These are phyloP conservation scores for Mortierella alpina DNA, from an alignment of 192 early-diverging fungal species.

Conservation along the genomic window DNA sequence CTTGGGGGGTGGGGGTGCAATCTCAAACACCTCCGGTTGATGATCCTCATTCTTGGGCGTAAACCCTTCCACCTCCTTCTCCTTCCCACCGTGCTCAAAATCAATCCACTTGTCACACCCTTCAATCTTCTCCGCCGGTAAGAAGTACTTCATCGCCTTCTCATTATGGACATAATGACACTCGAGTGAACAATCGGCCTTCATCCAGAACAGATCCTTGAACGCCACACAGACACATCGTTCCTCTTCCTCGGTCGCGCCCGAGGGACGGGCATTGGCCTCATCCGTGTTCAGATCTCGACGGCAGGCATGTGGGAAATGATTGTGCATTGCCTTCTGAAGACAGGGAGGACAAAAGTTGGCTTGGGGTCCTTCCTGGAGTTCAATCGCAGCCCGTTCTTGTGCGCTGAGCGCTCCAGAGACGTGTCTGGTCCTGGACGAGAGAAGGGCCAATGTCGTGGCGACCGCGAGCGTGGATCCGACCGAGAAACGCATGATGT, in stretches of 20 bases:
- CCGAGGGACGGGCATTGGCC: conserved; percentile 24
- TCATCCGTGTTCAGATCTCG: conserved; percentile 6
- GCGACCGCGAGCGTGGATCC: conserved; percentile 10
- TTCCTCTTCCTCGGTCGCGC: conserved; percentile 27
- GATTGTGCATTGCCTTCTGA: conserved; percentile 51
- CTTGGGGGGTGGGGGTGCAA: conserved; percentile 19
- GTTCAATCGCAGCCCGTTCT: conserved; percentile 16
- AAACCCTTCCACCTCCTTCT: conserved; percentile 17
- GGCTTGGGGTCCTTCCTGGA: conserved; percentile 8
- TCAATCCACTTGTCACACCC: conserved; percentile 50
- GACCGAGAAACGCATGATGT: conserved; percentile 36
- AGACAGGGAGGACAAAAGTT: conserved; percentile 36
- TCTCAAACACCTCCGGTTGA: conserved; percentile 28
- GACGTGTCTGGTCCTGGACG: conserved; percentile 18
- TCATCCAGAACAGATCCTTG: conserved; percentile 49
- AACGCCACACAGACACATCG: conserved; percentile 46
- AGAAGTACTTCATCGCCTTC: conserved; percentile 34
- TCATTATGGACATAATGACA: conserved; percentile 28
- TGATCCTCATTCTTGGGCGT: conserved; percentile 13
- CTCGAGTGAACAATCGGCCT: conserved; percentile 48
- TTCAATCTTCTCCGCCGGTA: conserved; percentile 35
- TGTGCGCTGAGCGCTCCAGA: conserved; percentile 19
- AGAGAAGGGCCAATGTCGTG: conserved; percentile 28
- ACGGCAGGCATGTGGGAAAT: conserved; percentile 47
- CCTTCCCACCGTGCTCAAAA: conserved; percentile 24